Evolutionary conservation across 1,139 yeast species (phyloP).

Genomic region (Sugiyamaella grinbergsii): DNA sequence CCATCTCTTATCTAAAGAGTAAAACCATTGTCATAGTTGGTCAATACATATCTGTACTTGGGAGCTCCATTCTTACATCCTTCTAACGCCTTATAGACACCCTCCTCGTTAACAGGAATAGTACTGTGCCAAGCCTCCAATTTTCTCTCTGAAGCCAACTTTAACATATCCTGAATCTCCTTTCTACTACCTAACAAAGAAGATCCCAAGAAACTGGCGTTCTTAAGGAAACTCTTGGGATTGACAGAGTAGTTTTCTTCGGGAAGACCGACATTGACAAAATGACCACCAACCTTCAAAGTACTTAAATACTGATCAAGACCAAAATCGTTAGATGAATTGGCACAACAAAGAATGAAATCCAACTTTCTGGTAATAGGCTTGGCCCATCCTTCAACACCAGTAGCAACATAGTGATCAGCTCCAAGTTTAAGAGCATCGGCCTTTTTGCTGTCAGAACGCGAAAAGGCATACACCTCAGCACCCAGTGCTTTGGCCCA

Average conservation of each 20-base stretch:
- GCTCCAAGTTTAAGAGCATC: constrained; percentile 50
- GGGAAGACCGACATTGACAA: constrained; percentile 32
- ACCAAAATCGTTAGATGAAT: constrained; percentile 35
- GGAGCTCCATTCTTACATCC: constrained; percentile 15
- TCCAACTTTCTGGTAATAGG: constrained; percentile 32
- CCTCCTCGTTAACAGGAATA: constrained; percentile 24
- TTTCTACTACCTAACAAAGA: constrained; percentile 32
- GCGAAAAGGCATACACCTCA: constrained; percentile 52
- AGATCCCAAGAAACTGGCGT: constrained; percentile 26
- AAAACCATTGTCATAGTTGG: constrained; percentile 19
- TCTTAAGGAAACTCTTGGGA: constrained; percentile 14
- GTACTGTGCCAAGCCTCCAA: constrained; percentile 30
- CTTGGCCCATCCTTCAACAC: constrained; percentile 22
- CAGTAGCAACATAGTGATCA: constrained; percentile 22
- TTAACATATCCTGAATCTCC: constrained; percentile 34
- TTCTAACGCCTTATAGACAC: constrained; percentile 25
- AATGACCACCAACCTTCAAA: constrained; percentile 35
- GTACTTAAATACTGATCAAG: constrained; percentile 31
- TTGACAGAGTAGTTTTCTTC: constrained; percentile 19
- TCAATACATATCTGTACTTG: constrained; percentile 18
- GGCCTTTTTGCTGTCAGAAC: constrained; percentile 48
- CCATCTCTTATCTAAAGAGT: constrained; percentile 12
- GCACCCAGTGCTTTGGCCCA: constrained; percentile 58
- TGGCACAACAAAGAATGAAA: constrained; percentile 34
- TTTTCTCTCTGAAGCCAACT: constrained; percentile 31